Percentiles rank a stretch among this genome's conserved stretches.
Conservation (phyloP, 2,329 filamentous ascomycete genomes). For the Ceratocystis diversiconidia region DNA sequence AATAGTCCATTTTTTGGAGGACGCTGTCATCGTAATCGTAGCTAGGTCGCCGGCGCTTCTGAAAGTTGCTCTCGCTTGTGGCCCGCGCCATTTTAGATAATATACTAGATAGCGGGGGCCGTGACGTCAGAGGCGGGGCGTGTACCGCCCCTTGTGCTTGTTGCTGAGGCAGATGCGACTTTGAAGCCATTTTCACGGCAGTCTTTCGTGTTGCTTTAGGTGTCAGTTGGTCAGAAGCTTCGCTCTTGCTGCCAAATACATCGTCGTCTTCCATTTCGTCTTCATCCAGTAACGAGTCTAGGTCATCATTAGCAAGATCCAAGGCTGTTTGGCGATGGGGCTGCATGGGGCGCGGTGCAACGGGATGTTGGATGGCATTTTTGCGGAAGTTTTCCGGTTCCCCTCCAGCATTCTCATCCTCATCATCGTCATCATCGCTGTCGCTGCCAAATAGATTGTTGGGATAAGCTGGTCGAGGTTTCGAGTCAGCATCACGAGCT, state of each 20-base stretch:
- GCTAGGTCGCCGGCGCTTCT: constrained; percentile 32
- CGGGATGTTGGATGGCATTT: constrained; percentile 4
- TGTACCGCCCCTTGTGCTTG: constrained; percentile 6
- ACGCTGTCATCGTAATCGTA: constrained; percentile 44
- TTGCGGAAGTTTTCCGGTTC: not conserved
- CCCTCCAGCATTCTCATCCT: constrained; percentile 11
- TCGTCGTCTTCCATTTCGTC: constrained; percentile 11
- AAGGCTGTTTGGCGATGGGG: constrained; percentile 14
- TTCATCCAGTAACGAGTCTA: constrained; percentile 16
- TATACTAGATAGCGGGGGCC: constrained; percentile 5
- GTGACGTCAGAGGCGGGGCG: not conserved
- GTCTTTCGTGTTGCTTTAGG: constrained; percentile 15
- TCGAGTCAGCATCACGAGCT: constrained; percentile 4
- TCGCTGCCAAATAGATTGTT: constrained; percentile 8
- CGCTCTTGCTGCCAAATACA: constrained; percentile 6
- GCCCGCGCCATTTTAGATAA: constrained; percentile 12
- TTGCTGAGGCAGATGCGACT: constrained; percentile 7
- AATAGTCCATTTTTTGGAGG: constrained; percentile 40
- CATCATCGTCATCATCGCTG: constrained; percentile 13
- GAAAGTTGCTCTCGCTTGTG: constrained; percentile 15
- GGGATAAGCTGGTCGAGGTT: not conserved
- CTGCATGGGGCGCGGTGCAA: constrained; percentile 6
- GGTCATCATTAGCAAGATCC: constrained; percentile 14
- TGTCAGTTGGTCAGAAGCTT: constrained; percentile 10
- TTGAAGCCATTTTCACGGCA: not conserved